Conservation (phyloP, 345 rosid genomes). For the Excoecaria agallocha region DNA sequence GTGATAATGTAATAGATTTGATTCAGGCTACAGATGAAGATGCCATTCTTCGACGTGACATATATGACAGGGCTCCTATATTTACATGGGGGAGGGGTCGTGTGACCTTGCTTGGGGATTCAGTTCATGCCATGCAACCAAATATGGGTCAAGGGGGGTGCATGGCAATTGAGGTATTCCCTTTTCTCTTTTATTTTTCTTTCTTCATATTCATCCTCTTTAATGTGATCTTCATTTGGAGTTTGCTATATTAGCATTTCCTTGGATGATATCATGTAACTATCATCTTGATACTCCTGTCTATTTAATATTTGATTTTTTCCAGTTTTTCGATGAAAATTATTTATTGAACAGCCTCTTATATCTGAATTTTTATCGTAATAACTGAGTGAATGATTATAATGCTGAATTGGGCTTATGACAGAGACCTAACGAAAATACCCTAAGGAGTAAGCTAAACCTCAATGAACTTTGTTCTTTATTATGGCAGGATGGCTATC, state of each 20-base stretch:
- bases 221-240: background rate
- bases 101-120: conserved; percentile 90
- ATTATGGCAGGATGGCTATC: conserved; percentile 72
- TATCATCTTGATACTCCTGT: background rate
- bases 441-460: conserved; percentile 1
- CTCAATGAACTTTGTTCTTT: background rate
- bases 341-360: background rate
- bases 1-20: conserved; percentile 81
- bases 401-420: background rate
- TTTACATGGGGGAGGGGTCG: conserved; percentile 89
- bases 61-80: conserved; percentile 68
- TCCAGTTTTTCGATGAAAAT: background rate
- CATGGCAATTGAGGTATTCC: conserved; percentile 90
- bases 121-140: conserved; percentile 95
- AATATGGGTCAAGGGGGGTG: conserved; percentile 97
- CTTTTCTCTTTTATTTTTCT: conserved; percentile 10
- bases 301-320: background rate
- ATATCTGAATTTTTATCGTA: background rate
- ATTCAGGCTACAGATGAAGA: conserved; percentile 73
- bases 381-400: background rate
- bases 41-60: conserved; percentile 80
- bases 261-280: background rate
- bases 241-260: background rate
- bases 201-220: background rate
- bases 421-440: background rate